phyloP scores from a whole-genome alignment of 2,329 filamentous ascomycete genomes.

The Neodidymelliopsis sp. region DNA sequence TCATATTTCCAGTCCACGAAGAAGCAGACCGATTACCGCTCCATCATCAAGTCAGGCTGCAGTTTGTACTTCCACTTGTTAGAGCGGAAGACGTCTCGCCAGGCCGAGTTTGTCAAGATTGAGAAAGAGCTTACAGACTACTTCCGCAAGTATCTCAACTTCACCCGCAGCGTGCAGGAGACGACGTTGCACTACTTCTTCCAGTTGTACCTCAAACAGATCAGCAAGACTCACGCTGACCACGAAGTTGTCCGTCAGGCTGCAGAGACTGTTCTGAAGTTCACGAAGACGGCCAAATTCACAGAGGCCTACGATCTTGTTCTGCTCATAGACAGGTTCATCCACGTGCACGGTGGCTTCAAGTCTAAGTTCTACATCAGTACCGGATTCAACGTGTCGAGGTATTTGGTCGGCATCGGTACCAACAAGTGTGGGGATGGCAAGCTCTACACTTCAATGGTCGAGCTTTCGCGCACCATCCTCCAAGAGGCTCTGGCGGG shows the following conservation, averaged over 20 bases:
- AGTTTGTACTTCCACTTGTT: slow-evolving; percentile 34
- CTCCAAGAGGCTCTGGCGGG: slow-evolving; percentile 49
- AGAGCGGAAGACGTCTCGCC: slow-evolving; percentile 22
- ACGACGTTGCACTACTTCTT: slow-evolving; percentile 30
- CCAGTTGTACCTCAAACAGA: slow-evolving; percentile 27
- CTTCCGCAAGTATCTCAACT: slow-evolving; percentile 31
- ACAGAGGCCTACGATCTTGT: slow-evolving; percentile 35
- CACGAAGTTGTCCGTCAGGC: slow-evolving; percentile 24
- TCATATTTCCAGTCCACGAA: slow-evolving; percentile 37
- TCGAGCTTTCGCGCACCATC: slow-evolving; percentile 48
- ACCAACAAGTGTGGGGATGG: slow-evolving; percentile 38
- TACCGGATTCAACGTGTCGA: slow-evolving; percentile 40
- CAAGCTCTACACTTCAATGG: slow-evolving; percentile 44
- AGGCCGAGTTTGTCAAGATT: slow-evolving; percentile 26
- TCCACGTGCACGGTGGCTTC: slow-evolving; percentile 36
- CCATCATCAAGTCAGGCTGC: slow-evolving; percentile 33
- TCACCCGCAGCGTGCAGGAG: slow-evolving; percentile 22
- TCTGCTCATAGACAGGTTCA: slow-evolving; percentile 31
- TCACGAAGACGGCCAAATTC: slow-evolving; percentile 34
- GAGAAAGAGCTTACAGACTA: slow-evolving; percentile 29
- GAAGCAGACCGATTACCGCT: slow-evolving; percentile 47
- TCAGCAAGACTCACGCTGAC: slow-evolving; percentile 25
- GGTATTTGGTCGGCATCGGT: slow-evolving; percentile 34
- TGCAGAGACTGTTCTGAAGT: slow-evolving; percentile 23
- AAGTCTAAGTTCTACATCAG: slow-evolving; percentile 38